Conservation (phyloP, 2,329 filamentous ascomycete species). For the Hansfordia pulvinata region DNA sequence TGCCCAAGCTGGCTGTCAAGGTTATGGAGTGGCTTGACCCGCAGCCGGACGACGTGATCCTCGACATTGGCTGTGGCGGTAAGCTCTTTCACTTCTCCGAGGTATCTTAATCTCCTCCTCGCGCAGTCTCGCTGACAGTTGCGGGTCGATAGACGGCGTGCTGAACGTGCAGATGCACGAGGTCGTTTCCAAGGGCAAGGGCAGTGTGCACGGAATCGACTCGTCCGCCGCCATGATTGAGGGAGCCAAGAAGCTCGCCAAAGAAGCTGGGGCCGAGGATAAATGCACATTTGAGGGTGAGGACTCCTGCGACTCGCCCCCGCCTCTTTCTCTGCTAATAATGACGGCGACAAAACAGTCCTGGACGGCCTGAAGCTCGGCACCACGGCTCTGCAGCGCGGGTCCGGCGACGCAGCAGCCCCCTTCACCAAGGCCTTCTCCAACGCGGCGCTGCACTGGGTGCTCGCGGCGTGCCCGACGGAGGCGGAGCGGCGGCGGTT, state of each 20-base stretch:
- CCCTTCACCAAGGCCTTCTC: slow-evolving; percentile 45
- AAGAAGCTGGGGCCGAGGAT: slow-evolving; percentile 11
- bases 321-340: background rate
- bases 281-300: slow-evolving; percentile 31
- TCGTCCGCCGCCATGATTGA: slow-evolving; percentile 44
- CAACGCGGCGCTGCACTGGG: slow-evolving; percentile 56
- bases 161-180: slow-evolving; percentile 39
- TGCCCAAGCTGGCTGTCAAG: slow-evolving; percentile 46
- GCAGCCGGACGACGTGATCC: slow-evolving; percentile 39
- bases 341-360: too few relatives aligned
- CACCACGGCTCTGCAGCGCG: slow-evolving; percentile 12
- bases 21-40: slow-evolving; percentile 45
- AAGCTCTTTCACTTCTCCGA: slow-evolving; percentile 7
- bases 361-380: slow-evolving; percentile 29
- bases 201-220: slow-evolving; percentile 42
- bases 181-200: slow-evolving; percentile 27
- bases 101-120: background rate
- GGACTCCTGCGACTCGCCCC: background rate
- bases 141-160: slow-evolving; percentile 36
- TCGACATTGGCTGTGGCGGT: slow-evolving; percentile 54
- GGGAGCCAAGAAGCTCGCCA: slow-evolving; percentile 28
- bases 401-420: slow-evolving; percentile 16
- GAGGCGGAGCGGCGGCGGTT: slow-evolving; percentile 29
- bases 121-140: background rate
- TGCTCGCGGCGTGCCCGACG: slow-evolving; percentile 34